Base-by-base conservation (phyloP, 768 basidiomycete species). In the Suillus variegatus region DNA sequence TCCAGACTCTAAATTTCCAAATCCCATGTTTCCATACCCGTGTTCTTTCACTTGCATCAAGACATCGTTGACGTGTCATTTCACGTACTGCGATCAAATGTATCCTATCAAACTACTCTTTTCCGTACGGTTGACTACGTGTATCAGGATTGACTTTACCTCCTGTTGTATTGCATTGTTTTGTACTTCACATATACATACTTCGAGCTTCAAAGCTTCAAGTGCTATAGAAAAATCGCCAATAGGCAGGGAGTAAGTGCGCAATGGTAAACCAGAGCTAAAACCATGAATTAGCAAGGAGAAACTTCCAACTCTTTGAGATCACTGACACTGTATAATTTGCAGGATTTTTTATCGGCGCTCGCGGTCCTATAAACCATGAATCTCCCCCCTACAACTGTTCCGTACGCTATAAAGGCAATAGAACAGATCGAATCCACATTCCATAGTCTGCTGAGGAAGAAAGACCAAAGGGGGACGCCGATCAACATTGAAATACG, bases 201-300 rank as follows among this genome's bases (percentile, higher is more conserved):
- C 32, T 32, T 32, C 32, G 32, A 32, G 32, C 32, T 32, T 32
- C 32, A 32, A 32, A 32, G 32, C 32, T 32, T 32, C 58, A 60
- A 60, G 25, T 43, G 41, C 58, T 60, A 20, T 63, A 46, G 60
- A 64, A 62, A 64, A 63, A 64, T n/a, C 64, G 40, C 64, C 64
- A 64, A 63, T 64, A 64, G 43, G 61, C 64, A 18, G 64, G 64
- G 22, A 64, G 64, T 18, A 64, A 61, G 36, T 64, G 64, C 5
- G 43, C 64, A 6, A 64, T 4, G 22, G 64, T 6, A 43, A 64
- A 62, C 64, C 64, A 64, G 2, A 64, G 41, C 64, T 64, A 49
- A 35, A 18, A 5, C 14, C 4, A 36, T 20, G 22, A 36, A 20
- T 64, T 14, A 64, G 44, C 14, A 22, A 12, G n/a, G 25, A 16